Evolutionary conservation across 306 rosid genomes (phyloP).

Genomic region (Phaseolus lunatus): DNA sequence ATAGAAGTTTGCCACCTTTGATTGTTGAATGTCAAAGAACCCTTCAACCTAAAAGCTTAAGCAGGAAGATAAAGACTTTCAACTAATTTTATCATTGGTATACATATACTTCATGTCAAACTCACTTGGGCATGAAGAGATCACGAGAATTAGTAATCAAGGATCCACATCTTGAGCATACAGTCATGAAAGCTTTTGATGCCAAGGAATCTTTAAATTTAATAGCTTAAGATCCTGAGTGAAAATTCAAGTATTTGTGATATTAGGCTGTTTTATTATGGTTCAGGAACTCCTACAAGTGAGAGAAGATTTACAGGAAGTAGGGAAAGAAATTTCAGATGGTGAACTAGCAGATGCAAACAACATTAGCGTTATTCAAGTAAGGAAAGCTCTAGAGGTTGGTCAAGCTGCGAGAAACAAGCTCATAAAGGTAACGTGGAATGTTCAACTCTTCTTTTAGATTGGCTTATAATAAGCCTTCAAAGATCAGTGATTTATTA

Average conservation of each 20-base stretch:
- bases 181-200: background rate
- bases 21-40: background rate
- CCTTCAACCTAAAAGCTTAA: slow-evolving; percentile 1
- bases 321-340: background rate
- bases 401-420: slow-evolving; percentile 19
- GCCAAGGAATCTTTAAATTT: background rate
- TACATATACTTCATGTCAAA: background rate
- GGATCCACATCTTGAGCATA: background rate
- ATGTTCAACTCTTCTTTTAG: background rate
- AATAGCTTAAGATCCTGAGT: background rate
- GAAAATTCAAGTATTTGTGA: background rate
- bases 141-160: background rate
- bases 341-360: slow-evolving; percentile 26
- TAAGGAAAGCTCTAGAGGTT: slow-evolving; percentile 21
- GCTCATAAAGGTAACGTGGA: slow-evolving; percentile 15
- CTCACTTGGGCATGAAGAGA: background rate
- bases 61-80: background rate
- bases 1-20: background rate
- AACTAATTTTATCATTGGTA: background rate
- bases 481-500: background rate
- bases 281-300: slow-evolving; percentile 10
- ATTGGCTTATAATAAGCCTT: background rate
- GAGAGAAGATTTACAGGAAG: background rate
- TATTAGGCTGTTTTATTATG: background rate
- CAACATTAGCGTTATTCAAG: background rate